Evolutionary conservation across 2,329 filamentous ascomycete species (phyloP).

Genomic region (Neofusicoccum laricinum): DNA sequence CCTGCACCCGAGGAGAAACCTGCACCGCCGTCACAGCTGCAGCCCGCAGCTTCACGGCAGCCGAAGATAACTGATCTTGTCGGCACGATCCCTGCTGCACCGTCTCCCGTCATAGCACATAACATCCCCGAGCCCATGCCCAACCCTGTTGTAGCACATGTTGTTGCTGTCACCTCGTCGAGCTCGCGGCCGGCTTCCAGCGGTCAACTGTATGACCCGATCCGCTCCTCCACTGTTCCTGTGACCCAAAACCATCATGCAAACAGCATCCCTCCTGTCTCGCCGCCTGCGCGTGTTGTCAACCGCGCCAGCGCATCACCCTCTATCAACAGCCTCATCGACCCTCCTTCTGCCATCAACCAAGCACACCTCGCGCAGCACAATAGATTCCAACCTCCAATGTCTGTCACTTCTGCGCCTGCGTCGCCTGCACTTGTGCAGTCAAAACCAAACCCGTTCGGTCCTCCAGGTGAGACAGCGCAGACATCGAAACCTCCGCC

Average conservation of each 20-base stretch:
- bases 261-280: constrained; percentile 46
- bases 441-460: constrained; percentile 12
- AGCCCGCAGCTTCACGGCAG: constrained; percentile 30
- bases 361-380: constrained; percentile 25
- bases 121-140: constrained; percentile 24
- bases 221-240: constrained; percentile 60
- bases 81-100: constrained; percentile 19
- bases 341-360: constrained; percentile 55
- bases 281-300: constrained; percentile 45
- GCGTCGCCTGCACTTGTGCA: constrained; percentile 31
- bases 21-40: constrained; percentile 13
- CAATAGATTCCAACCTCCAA: constrained; percentile 28
- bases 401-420: constrained; percentile 38
- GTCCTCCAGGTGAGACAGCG: constrained; percentile 4
- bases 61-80: constrained; percentile 42
- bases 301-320: constrained; percentile 85
- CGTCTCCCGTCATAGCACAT: background rate
- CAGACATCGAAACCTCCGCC: constrained; percentile 6
- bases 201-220: constrained; percentile 85
- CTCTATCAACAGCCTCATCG: constrained; percentile 86
- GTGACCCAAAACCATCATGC: constrained; percentile 36
- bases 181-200: constrained; percentile 59
- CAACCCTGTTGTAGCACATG: constrained; percentile 35
- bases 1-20: constrained; percentile 14
- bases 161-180: constrained; percentile 45